Evolutionary conservation across 2,329 filamentous ascomycete species (phyloP), one percentile per base, ranked within the genome.

Genomic region (Cryoendolithus antarcticus): DNA sequence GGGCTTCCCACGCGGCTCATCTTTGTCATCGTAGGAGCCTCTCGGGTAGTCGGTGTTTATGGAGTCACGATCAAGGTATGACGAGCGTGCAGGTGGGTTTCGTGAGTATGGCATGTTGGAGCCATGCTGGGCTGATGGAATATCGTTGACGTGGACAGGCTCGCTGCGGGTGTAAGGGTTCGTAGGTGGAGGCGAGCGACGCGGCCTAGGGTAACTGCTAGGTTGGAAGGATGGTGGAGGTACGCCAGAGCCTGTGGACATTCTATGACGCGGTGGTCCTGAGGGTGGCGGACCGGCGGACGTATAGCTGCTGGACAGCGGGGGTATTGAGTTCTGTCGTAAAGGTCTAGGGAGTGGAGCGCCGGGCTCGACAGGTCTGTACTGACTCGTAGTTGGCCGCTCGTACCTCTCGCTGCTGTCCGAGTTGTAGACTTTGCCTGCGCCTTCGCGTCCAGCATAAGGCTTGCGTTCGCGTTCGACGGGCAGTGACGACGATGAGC

Each of bases 391-490:
- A 3, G 38, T 39, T 15, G 27, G 30, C 10, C 39, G 35, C 11
- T 37, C 32, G 10, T 42, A 41, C 5, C 36, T 37, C 9, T 9
- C 7, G 19, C 9, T 11, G 19, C 9, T 11, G 12, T 40, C 38
- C 9, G 30, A 24, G 13, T 46, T 64, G 43, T 77, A 72, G 3
- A 64, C 55, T 53, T 77, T 80, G 6, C 75, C 77, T 15, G 60
- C 63, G 6, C 75, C 75, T 9, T 75, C 74, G 15, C 71, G 69
- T 1, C 70, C 71, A 19, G 61, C 63, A 50, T 82, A 82, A 0
- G 78, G 78, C 43, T 81, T 74, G 30, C 78, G 65, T 49, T 81
- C 73, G 4, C 78, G 71, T 51, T 82, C 78, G 34, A 81, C 71
- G 1, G 73, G 72, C 1, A 69, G 62, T 1, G 64, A 53, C 1